Base-by-base conservation (phyloP, 2,329 filamentous ascomycete genomes). In the Berkeleyomyces rouxiae region DNA sequence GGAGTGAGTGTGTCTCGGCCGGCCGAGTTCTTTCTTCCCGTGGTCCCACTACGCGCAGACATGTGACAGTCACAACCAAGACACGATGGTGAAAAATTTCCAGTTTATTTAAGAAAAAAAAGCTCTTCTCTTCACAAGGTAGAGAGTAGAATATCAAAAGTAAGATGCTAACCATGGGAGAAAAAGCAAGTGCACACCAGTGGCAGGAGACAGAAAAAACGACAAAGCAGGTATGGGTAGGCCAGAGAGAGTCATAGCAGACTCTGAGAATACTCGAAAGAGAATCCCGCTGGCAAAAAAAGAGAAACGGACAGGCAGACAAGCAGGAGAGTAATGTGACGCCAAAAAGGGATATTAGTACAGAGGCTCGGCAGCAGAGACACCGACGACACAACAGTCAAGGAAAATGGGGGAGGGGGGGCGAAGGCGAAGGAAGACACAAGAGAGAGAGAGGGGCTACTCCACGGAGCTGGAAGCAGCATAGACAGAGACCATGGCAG, bases 331-430 rank as follows among this genome's bases (percentile, higher is more conserved):
- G 57, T 39, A 37, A 55, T 36, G 23, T 39, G 51, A 55, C 51
- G 51, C 51, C 51, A 37, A 55, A 55, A 36, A 2, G 51, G 51
- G 51, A 55, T 55, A 55, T 55, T 55, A 55, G 51, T 55, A 55
- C 51, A 55, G 51, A 55, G 31, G 43, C 43, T 46, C 43, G 23
- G 23, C 23, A 46, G 43, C 43, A n/a, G 43, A 46, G 43, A 46
- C 43, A n/a, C 43, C 16, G 43, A 46, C 16, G 43, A 7, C 43
- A 46, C 43, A 7, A 46, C 43, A 46, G 43, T n/a, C 23, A 23
- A 23, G 23, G 23, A 23, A 23, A 31, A 53, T n/a, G 47, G 31
- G 47, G 16, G 31, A 5, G 47, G 9, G 16, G 31, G 47, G 47
- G 9, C 13, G 23, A 23, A 59, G 58, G 42, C 16, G 23, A 46